Evolutionary conservation across 2,329 filamentous ascomycete species (phyloP).

Genomic region (Coniella lustricola): DNA sequence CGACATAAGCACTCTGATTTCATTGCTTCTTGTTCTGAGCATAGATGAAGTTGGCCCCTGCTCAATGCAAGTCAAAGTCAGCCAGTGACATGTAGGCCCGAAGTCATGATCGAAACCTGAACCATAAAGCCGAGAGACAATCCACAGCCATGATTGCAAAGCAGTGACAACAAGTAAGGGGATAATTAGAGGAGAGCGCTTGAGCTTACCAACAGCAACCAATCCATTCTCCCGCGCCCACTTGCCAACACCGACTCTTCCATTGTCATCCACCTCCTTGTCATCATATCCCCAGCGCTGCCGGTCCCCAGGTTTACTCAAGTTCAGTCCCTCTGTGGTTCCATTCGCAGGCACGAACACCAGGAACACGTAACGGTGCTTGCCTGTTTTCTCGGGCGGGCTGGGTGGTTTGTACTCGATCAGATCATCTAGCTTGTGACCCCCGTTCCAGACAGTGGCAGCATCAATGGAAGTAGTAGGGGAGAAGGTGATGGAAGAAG

Average conservation of each 20-base stretch:
- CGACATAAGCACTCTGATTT: too few species aligned
- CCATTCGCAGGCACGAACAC: slow-evolving; percentile 33
- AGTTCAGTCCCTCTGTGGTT: slow-evolving; percentile 27
- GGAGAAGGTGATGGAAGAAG: not conserved
- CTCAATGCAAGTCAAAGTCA: not conserved
- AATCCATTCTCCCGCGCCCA: slow-evolving; percentile 36
- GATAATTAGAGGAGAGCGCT: slow-evolving; percentile 12
- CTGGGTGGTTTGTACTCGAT: slow-evolving; percentile 35
- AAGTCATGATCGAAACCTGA: too few species aligned
- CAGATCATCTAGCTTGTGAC: slow-evolving; percentile 24
- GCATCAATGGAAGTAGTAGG: not conserved
- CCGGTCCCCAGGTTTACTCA: slow-evolving; percentile 29
- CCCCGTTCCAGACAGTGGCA: not conserved
- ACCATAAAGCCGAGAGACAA: not conserved
- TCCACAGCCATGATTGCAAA: not conserved
- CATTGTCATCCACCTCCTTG: slow-evolving; percentile 20
- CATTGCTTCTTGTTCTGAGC: slow-evolving; percentile 32
- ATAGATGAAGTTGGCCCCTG: slow-evolving; percentile 37
- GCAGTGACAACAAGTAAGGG: too few species aligned
- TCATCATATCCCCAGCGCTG: slow-evolving; percentile 33
- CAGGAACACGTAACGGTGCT: slow-evolving; percentile 37
- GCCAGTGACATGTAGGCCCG: not conserved
- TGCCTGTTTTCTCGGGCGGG: slow-evolving; percentile 34
- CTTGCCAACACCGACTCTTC: slow-evolving; percentile 30
- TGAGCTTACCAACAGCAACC: slow-evolving; percentile 34